These are phyloP conservation scores for Spergularia marina DNA, from an alignment of 148 eudicot species.

Conservation along the genomic window DNA sequence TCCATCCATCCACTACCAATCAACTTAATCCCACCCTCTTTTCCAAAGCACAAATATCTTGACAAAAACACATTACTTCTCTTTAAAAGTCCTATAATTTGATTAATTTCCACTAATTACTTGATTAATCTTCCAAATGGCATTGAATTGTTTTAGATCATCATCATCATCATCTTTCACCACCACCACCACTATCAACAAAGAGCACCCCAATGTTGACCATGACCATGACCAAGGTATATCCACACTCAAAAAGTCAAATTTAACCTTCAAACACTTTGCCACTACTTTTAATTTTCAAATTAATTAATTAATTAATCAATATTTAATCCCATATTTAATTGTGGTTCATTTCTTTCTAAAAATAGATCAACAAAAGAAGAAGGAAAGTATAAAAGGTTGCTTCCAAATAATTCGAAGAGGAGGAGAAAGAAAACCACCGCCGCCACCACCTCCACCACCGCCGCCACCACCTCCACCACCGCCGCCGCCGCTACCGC, in stretches of 20 bases:
- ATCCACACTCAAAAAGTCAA: neutral
- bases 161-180: too few species aligned
- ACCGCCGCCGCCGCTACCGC: too few species aligned
- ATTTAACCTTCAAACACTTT: too few species aligned
- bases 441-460: neutral
- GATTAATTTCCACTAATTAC: too few species aligned
- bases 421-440: constrained; percentile 6
- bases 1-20: too few species aligned
- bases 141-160: constrained; percentile 13
- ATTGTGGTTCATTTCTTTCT: neutral
- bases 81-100: too few species aligned
- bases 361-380: constrained; percentile 9
- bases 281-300: neutral
- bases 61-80: too few species aligned
- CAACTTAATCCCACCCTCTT: too few species aligned
- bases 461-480: neutral
- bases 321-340: neutral
- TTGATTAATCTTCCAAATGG: constrained; percentile 14
- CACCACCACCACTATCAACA: neutral
- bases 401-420: neutral
- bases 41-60: too few species aligned
- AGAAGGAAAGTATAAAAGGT: neutral
- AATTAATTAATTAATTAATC: neutral
- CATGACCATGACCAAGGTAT: constrained; percentile 4
- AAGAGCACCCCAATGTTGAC: neutral